Conservation (phyloP, 2,329 filamentous ascomycete genomes). For the Ilyonectria destructans region DNA sequence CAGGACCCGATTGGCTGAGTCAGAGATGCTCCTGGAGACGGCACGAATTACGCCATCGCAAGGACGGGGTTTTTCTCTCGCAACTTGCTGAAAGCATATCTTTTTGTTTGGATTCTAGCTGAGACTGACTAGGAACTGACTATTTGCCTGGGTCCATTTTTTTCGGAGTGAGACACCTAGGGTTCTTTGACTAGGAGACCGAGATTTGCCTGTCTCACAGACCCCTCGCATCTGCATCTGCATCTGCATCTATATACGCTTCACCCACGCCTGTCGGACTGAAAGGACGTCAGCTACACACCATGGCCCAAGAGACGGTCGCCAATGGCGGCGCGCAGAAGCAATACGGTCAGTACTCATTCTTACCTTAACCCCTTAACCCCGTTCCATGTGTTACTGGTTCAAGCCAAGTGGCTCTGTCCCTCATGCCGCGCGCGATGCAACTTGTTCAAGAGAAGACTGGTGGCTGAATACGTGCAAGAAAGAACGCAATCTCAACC, state of each 20-base stretch:
- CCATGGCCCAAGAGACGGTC: conserved; percentile 46
- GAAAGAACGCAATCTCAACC: conserved; percentile 79
- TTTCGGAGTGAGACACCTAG: conserved; percentile 24
- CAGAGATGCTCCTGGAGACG: conserved; percentile 38
- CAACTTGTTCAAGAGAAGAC: conserved; percentile 52
- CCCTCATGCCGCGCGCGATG: conserved; percentile 21
- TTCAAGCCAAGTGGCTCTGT: conserved; percentile 3
- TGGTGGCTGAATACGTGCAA: conserved; percentile 76
- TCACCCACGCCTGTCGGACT: conserved; percentile 12
- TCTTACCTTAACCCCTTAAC: not conserved
- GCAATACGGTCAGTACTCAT: conserved; percentile 53
- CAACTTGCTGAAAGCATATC: conserved; percentile 42
- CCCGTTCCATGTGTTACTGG: not conserved
- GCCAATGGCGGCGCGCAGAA: conserved; percentile 39
- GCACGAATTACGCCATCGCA: conserved; percentile 51
- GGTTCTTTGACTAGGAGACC: conserved; percentile 32
- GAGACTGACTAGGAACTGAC: conserved; percentile 31
- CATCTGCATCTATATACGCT: conserved; percentile 19
- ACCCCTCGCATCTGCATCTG: conserved; percentile 12
- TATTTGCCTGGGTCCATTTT: conserved; percentile 38
- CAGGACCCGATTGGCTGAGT: conserved; percentile 46
- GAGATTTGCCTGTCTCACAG: conserved; percentile 15
- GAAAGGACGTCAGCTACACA: conserved; percentile 38
- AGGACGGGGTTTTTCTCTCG: conserved; percentile 38
- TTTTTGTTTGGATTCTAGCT: conserved; percentile 34